Evolutionary conservation across 2,329 filamentous ascomycete genomes (phyloP).

Genomic region (Herpomyces periplanetae): DNA sequence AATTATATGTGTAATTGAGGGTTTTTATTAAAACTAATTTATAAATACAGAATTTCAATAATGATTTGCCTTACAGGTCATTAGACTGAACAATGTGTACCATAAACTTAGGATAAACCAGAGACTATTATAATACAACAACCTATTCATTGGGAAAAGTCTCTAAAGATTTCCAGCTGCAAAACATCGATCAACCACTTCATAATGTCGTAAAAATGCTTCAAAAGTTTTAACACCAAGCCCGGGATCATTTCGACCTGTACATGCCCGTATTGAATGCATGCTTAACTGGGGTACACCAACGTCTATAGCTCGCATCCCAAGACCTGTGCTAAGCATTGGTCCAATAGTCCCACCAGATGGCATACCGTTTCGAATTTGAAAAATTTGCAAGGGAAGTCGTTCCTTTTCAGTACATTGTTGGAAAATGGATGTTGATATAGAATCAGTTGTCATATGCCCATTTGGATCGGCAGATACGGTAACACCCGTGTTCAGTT

Average conservation of each 20-base stretch:
- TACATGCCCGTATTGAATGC: slow-evolving; percentile 69
- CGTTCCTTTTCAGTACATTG: slow-evolving; percentile 33
- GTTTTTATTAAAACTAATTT: too few relatives aligned
- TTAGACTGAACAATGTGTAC: too few relatives aligned
- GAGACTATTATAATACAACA: too few relatives aligned
- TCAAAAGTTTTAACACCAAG: slow-evolving; percentile 58
- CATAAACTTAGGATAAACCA: too few relatives aligned
- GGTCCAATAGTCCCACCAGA: slow-evolving; percentile 85
- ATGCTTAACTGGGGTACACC: slow-evolving; percentile 72
- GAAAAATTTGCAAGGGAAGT: slow-evolving; percentile 42
- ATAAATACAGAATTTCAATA: too few relatives aligned
- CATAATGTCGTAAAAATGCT: slow-evolving; percentile 54
- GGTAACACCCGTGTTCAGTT: slow-evolving; percentile 51
- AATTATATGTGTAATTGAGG: too few relatives aligned
- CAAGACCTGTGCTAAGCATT: slow-evolving; percentile 40
- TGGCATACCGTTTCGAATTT: slow-evolving; percentile 66
- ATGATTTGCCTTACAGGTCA: too few relatives aligned
- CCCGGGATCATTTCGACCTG: slow-evolving; percentile 46
- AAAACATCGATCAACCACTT: slow-evolving; percentile 51
- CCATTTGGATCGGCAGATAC: slow-evolving; percentile 53
- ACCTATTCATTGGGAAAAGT: too few relatives aligned
- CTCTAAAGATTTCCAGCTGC: too few relatives aligned
- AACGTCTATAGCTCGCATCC: slow-evolving; percentile 45
- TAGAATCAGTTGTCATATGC: slow-evolving; percentile 75
- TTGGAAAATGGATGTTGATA: slow-evolving; percentile 41